Evolutionary conservation across 257 asterid genomes (phyloP), one percentile per base, ranked within the genome.

Genomic region (Lycium barbarum): DNA sequence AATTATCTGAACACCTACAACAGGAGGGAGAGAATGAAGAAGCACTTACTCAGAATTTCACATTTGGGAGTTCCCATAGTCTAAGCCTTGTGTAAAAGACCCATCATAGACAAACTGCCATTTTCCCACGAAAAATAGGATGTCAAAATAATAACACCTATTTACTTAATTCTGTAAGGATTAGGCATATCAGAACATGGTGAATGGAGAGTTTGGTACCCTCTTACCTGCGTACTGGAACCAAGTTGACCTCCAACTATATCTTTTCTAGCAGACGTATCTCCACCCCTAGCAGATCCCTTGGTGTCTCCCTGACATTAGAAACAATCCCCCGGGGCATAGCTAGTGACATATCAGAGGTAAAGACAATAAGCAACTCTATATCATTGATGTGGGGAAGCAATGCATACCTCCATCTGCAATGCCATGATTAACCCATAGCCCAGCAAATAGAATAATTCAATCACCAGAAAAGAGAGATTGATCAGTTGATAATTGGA

Each of bases 71-170:
- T 90, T 89, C 78, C 92, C 87, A 87, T 88, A 92, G 89, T 83
- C 83, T 45, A 90, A 84, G 89, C 91, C 91, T 85, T 90, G 93
- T 22, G 90, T 26, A 74, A 86, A 93, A 81, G 92, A 84, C 58
- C 89, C 92, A 86, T 90, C 93, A 84, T 90, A 93, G 84, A 88
- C 92, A 85, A 88, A 91, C 96, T 93, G 90, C 90, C 17, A 89
- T 63, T 83, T 35, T 17, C 51, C 51, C 82, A 76, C 0, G 0
- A 53, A 33, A 51, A 78, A 20, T 49, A 91, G 85, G 20, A 79
- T 26, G 5, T 14, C 82, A 83, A 65, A 68, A 70, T n/a, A 67
- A 51, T 17, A 57, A 71, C 58, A 85, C 85, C 85, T 47, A 18
- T 58, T 66, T 57, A 86, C 62, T 74, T 65, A 40, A 68, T 57